phyloP scores from a whole-genome alignment of 495 filamentous ascomycete genomes.

The Aspergillus cavernicola region DNA sequence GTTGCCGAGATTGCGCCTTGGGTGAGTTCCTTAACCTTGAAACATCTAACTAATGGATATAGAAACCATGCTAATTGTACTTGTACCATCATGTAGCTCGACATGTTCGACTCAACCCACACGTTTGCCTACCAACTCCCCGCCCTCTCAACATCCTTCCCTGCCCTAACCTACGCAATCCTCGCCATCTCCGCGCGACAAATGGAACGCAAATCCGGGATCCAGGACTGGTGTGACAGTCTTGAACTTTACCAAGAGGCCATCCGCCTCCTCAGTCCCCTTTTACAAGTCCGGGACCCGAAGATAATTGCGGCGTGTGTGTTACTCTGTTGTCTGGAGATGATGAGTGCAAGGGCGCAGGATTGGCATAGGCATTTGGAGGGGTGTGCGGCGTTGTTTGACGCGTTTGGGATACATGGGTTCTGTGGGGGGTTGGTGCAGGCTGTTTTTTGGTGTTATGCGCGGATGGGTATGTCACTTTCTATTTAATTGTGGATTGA shows the following conservation, averaged over 20 bases:
- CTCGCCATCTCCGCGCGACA: conserved; percentile 42
- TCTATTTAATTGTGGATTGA: background rate
- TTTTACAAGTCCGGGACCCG: conserved; percentile 34
- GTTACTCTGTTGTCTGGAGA: conserved; percentile 43
- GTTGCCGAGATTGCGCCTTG: conserved; percentile 44
- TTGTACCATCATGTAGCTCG: conserved; percentile 30
- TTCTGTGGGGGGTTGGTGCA: conserved; percentile 38
- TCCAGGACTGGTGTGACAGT: conserved; percentile 35
- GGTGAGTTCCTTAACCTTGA: conserved; percentile 17
- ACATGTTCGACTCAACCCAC: conserved; percentile 47
- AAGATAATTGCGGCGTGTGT: conserved; percentile 40
- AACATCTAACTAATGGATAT: background rate
- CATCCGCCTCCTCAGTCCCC: conserved; percentile 37
- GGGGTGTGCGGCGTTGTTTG: conserved; percentile 44
- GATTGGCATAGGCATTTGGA: conserved; percentile 48
- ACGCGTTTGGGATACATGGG: conserved; percentile 39
- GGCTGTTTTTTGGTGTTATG: conserved; percentile 50
- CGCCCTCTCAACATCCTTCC: conserved; percentile 33
- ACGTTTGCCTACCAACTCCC: conserved; percentile 41
- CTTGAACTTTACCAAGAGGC: conserved; percentile 44
- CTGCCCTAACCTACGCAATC: conserved; percentile 37
- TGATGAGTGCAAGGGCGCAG: conserved; percentile 46
- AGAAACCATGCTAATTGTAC: background rate
- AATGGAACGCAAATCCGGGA: conserved; percentile 38
- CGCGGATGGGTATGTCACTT: conserved; percentile 36